Base-by-base conservation (phyloP, 495 filamentous ascomycete genomes). In the Staphylotrichum longicolle region DNA sequence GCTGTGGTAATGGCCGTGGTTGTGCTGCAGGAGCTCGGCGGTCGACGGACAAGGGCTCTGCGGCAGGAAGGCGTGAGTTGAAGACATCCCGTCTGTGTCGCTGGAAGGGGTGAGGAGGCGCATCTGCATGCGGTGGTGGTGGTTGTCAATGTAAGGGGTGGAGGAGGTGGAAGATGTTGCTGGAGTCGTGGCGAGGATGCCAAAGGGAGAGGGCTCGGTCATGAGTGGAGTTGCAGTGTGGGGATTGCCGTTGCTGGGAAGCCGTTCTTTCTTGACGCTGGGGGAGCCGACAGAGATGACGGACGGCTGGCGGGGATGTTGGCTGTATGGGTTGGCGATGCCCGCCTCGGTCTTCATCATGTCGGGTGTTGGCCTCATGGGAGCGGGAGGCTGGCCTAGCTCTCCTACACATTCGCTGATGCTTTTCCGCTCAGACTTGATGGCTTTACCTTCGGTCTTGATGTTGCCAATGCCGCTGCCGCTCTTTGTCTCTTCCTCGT, bases 31-130 rank as follows among this genome's bases (percentile, higher is more conserved):
- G 51, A 75, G 61, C 34, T 74, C 70, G 60, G 59, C 64, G 11
- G 53, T 33, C 5, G 55, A 35, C 27, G 72, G 70, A 2, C 41
- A 5, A 20, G 71, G 70, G 39, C 72, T 74, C 41, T 50, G 59
- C 2, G 68, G 47, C 30, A 66, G 42, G 65, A 73, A 63, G 12
- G 41, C 35, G 4, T 68, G 67, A 54, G 67, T n/a, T 5, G 35
- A 54, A 15, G 15, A 39, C 37, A 10, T 10, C 44, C 67, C 50
- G 51, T 80, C 78, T 1, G 66, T 68, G 51, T 81, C 79, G 70
- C 74, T 77, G 68, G 70, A 73, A 2, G 78, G 78, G 0, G 79
- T 81, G 34, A 79, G 72, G 4, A 78, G 63, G 0, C 71, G 66
- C 27, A 76, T 68, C 30, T 70, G 64, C 30, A 45, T 57, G 47